A percentile compares a stretch with the other conserved stretches of the same genome.
Conservation (phyloP, 208 protist species). For the Crithidia acanthocephali region DNA sequence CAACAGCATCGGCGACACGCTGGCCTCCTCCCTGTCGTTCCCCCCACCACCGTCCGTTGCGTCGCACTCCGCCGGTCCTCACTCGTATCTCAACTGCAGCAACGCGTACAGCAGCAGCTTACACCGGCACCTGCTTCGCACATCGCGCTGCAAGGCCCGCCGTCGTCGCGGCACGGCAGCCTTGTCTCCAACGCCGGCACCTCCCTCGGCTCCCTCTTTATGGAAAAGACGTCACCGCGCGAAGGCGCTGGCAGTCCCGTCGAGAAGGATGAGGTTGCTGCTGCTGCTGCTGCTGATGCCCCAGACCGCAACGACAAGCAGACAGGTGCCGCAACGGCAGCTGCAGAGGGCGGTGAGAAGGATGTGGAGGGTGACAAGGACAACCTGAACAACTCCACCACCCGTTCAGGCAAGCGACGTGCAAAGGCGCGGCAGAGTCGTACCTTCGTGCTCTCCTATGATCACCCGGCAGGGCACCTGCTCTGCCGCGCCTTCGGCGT, state of each 20-base stretch:
- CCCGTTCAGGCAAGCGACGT: conserved; percentile 11
- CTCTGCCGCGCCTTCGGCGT: conserved; percentile 62
- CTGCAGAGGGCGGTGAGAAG: neutral
- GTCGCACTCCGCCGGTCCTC: neutral
- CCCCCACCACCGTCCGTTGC: conserved; percentile 1
- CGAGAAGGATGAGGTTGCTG: neutral
- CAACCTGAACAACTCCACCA: conserved; percentile 3
- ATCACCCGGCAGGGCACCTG: conserved; percentile 66
- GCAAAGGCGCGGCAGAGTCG: conserved; percentile 20
- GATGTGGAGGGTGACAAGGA: conserved; percentile 7
- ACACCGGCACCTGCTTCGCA: neutral
- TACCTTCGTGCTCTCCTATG: conserved; percentile 58
- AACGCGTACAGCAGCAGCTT: neutral
- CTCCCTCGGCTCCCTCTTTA: conserved; percentile 17
- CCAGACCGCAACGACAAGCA: neutral
- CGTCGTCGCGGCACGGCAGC: neutral
- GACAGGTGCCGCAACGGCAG: neutral
- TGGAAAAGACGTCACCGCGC: conserved; percentile 7
- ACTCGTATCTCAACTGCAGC: too few species aligned
- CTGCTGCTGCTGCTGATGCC: neutral
- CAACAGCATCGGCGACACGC: conserved; percentile 2
- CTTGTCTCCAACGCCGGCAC: neutral
- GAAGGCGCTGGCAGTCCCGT: neutral
- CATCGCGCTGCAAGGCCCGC: neutral
- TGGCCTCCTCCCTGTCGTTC: conserved; percentile 5